phyloP scores from a whole-genome alignment of 2,329 filamentous ascomycete species.

The Sporothrix variecibatus region DNA sequence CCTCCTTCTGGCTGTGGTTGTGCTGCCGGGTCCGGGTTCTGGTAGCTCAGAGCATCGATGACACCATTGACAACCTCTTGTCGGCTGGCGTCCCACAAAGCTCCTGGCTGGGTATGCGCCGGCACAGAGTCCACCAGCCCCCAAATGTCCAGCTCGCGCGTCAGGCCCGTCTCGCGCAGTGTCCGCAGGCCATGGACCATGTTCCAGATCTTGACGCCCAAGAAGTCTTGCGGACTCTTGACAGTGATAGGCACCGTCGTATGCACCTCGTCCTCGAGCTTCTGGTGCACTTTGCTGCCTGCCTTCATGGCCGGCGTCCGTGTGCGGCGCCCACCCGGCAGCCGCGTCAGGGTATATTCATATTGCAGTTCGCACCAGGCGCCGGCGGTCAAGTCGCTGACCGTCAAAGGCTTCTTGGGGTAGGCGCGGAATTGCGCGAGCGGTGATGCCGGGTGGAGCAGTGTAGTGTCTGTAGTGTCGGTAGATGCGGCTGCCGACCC shows the following conservation, averaged over 20 bases:
- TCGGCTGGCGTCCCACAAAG: no score
- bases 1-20: not conserved
- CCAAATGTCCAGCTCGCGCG: slow-evolving; percentile 81
- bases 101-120: not conserved
- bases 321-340: slow-evolving; percentile 70
- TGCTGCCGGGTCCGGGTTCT: slow-evolving; percentile 66
- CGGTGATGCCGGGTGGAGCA: slow-evolving; percentile 49
- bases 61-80: slow-evolving; percentile 78
- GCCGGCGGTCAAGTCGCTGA: slow-evolving; percentile 84
- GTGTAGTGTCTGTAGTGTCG: not conserved
- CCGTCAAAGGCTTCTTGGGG: slow-evolving; percentile 77
- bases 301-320: slow-evolving; percentile 80
- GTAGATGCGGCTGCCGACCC: not conserved
- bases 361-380: slow-evolving; percentile 97
- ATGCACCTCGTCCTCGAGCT: slow-evolving; percentile 83
- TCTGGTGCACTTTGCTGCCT: slow-evolving; percentile 77
- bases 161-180: slow-evolving; percentile 68
- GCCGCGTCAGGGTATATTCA: slow-evolving; percentile 77
- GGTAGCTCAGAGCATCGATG: slow-evolving; percentile 81
- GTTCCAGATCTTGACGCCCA: slow-evolving; percentile 87
- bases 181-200: slow-evolving; percentile 81
- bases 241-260: slow-evolving; percentile 72
- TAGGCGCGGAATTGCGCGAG: slow-evolving; percentile 76
- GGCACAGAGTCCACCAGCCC: slow-evolving; percentile 64
- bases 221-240: slow-evolving; percentile 74